Percentiles rank a stretch among this genome's conserved stretches.
Evolutionary conservation across 2,329 filamentous ascomycete species (phyloP).

Genomic region (Penicillium sp.): DNA sequence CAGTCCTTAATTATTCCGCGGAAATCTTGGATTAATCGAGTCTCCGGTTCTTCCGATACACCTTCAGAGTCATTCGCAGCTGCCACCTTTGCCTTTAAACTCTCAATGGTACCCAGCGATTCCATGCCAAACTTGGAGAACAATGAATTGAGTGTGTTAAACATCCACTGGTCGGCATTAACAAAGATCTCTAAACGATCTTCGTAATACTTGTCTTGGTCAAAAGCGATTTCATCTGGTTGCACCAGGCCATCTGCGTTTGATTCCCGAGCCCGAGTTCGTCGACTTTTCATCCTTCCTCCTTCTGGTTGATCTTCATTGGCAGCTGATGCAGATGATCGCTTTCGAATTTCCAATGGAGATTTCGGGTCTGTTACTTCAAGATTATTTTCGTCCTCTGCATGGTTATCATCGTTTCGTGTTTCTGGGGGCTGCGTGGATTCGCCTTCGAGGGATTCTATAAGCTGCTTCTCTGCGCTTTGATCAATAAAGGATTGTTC

Average conservation of each 20-base stretch:
- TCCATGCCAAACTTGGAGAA: slow-evolving; percentile 58
- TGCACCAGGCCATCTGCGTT: slow-evolving; percentile 52
- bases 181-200: slow-evolving; percentile 58
- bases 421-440: slow-evolving; percentile 28
- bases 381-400: slow-evolving; percentile 26
- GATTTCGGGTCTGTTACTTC: slow-evolving; percentile 39
- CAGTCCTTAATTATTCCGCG: slow-evolving; percentile 48
- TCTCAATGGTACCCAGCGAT: slow-evolving; percentile 48
- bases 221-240: slow-evolving; percentile 54
- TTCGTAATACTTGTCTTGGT: slow-evolving; percentile 59
- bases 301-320: slow-evolving; percentile 62
- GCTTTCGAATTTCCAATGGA: slow-evolving; percentile 56
- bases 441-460: slow-evolving; percentile 40
- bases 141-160: slow-evolving; percentile 57
- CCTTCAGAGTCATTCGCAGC: slow-evolving; percentile 22
- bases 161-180: slow-evolving; percentile 62
- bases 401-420: slow-evolving; percentile 10
- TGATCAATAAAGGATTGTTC: slow-evolving; percentile 42
- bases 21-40: slow-evolving; percentile 48
- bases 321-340: slow-evolving; percentile 64
- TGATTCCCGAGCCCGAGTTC: slow-evolving; percentile 64
- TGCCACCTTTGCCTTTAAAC: slow-evolving; percentile 34
- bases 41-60: slow-evolving; percentile 25
- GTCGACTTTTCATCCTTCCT: slow-evolving; percentile 62
- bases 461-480: slow-evolving; percentile 42